Evolutionary conservation across 768 basidiomycete species (phyloP).

Genomic region (Mycena amicta): DNA sequence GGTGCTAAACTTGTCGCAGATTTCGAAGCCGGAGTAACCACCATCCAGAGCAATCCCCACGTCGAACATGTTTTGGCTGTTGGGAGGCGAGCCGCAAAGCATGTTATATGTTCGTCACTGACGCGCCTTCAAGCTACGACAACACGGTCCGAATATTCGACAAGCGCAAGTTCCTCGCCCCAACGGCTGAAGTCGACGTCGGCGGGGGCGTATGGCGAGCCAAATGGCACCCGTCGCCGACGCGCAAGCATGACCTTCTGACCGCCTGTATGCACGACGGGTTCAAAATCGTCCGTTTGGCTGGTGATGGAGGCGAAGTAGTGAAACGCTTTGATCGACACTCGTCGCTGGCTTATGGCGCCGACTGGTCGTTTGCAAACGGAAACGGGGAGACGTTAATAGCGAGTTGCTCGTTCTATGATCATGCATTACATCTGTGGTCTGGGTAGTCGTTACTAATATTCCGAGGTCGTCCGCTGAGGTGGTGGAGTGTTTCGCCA

Average conservation of each 20-base stretch:
- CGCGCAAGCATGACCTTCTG: slow-evolving; percentile 73
- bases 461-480: slow-evolving; percentile 18
- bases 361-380: slow-evolving; percentile 75
- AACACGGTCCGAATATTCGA: slow-evolving; percentile 82
- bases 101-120: too few relatives aligned
- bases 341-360: slow-evolving; percentile 86
- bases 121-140: slow-evolving; percentile 67
- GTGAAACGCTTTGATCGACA: slow-evolving; percentile 73
- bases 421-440: slow-evolving; percentile 85
- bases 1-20: slow-evolving; percentile 40
- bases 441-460: slow-evolving; percentile 45
- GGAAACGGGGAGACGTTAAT: slow-evolving; percentile 50
- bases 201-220: slow-evolving; percentile 96
- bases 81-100: slow-evolving; percentile 72
- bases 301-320: slow-evolving; percentile 36
- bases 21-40: slow-evolving; percentile 93
- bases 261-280: slow-evolving; percentile 99
- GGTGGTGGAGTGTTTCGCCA: slow-evolving; percentile 45
- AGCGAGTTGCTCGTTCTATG: slow-evolving; percentile 95
- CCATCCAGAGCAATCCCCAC: slow-evolving; percentile 83
- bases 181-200: slow-evolving; percentile 63
- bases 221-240: slow-evolving; percentile 86
- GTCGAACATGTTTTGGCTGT: slow-evolving; percentile 84
- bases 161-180: slow-evolving; percentile 60
- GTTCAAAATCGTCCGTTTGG: slow-evolving; percentile 71